A percentile compares a stretch with the other conserved stretches of the same genome.
Evolutionary conservation across 192 early-diverging fungal genomes (phyloP).

Genomic region (Blastocladiella britannica): DNA sequence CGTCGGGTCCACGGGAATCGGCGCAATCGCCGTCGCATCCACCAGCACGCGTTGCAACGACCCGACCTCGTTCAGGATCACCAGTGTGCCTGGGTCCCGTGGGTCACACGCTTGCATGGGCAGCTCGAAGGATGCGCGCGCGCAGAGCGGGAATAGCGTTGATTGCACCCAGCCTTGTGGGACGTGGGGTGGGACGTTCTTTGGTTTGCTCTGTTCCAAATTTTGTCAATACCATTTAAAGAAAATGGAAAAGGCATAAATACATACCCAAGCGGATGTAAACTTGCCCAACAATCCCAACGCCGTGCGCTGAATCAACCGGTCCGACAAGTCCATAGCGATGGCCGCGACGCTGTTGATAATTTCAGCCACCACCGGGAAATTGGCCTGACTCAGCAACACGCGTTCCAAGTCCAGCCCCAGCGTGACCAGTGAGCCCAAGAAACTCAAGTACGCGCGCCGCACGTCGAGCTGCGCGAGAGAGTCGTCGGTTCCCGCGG

Average conservation of each 20-base stretch:
- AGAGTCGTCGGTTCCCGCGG: conserved; percentile 71
- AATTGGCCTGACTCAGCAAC: conserved; percentile 48
- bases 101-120: conserved; percentile 56
- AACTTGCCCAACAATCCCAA: conserved; percentile 48
- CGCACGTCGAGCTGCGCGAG: conserved; percentile 53
- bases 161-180: conserved; percentile 8
- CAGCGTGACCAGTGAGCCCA: conserved; percentile 57
- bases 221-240: conserved; percentile 1
- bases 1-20: conserved; percentile 8
- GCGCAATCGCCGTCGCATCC: conserved; percentile 12
- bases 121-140: conserved; percentile 52
- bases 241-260: conserved; percentile 11
- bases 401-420: conserved; percentile 58
- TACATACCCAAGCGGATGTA: conserved; percentile 45
- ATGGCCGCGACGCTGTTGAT: conserved; percentile 45
- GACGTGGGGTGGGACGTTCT: conserved; percentile 2
- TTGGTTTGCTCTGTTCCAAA: conserved; percentile 1
- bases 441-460: conserved; percentile 58
- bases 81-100: conserved; percentile 47
- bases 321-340: conserved; percentile 37
- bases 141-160: conserved; percentile 11
- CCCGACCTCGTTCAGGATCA: conserved; percentile 36
- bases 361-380: conserved; percentile 15
- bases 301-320: conserved; percentile 36
- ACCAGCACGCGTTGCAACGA: conserved; percentile 20